Percentiles rank a stretch among this genome's conserved stretches.
phyloP scores from a whole-genome alignment of 2,329 filamentous ascomycete species.

The Trichoderma pleuroti region DNA sequence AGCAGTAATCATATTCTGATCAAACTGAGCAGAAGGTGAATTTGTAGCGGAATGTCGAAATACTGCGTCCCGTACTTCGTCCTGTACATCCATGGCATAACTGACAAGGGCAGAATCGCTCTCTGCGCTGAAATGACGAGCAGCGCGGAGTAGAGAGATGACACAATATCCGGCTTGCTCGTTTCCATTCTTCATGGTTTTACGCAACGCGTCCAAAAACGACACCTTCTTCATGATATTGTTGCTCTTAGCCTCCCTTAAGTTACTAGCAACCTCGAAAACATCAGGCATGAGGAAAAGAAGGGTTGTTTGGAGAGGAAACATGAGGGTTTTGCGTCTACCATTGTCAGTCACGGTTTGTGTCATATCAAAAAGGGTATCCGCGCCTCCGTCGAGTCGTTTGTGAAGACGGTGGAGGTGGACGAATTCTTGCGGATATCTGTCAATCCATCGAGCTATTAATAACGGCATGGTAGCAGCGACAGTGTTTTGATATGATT shows the following conservation, averaged over 20 bases:
- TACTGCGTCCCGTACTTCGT: constrained; percentile 63
- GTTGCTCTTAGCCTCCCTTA: constrained; percentile 60
- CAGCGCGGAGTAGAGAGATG: constrained; percentile 58
- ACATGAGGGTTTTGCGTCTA: constrained; percentile 53
- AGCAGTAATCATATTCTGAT: constrained; percentile 63
- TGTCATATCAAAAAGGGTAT: constrained; percentile 68
- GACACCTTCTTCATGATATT: constrained; percentile 63
- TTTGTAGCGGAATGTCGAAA: constrained; percentile 53
- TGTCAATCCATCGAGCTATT: constrained; percentile 63
- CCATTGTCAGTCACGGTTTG: constrained; percentile 58
- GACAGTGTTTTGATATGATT: constrained; percentile 60
- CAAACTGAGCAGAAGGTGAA: constrained; percentile 43
- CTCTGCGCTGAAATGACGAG: constrained; percentile 60
- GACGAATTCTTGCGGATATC: constrained; percentile 62
- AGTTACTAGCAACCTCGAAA: constrained; percentile 65
- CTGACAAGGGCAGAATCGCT: constrained; percentile 62
- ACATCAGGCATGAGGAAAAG: constrained; percentile 64
- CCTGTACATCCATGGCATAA: constrained; percentile 66
- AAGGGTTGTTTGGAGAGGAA: constrained; percentile 60
- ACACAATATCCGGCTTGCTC: constrained; percentile 66
- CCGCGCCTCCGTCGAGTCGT: constrained; percentile 61
- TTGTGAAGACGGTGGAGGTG: constrained; percentile 58
- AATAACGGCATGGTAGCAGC: constrained; percentile 60
- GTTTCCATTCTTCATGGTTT: constrained; percentile 60
- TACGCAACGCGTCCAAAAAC: constrained; percentile 61